Base-by-base conservation (phyloP, 2,329 filamentous ascomycete genomes). In the Colletotrichum shisoi region DNA sequence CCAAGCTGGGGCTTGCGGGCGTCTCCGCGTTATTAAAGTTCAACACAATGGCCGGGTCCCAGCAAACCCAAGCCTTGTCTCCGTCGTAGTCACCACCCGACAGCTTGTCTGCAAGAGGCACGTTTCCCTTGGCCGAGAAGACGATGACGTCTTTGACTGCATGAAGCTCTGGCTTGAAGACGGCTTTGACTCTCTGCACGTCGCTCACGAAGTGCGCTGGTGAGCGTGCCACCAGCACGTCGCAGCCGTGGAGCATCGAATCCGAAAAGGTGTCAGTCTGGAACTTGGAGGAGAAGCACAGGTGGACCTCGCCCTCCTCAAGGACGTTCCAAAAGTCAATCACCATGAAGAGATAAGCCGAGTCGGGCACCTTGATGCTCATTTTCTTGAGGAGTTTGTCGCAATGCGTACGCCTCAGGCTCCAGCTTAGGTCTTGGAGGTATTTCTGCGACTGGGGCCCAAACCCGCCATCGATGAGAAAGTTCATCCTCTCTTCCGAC, bases 61-160 rank as follows among this genome's bases (percentile, higher is more conserved):
- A 94, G 72, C 89, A 92, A 0, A 92, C 78, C 90, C 91, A 94
- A 4, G 91, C 86, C n/a, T 80, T 84, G 69, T 95, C 92, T 0
- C 92, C 92, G 70, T 94, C 91, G 69, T 93, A 94, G 72, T 94
- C 92, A 0, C 92, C 92, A 0, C 92, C 92, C 1, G 91, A 92
- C 0, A 94, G 80, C 71, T 89, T 88, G 9, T 87, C 85, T 0
- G 91, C 92, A 0, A 93, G 81, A 0, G 91, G 86, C 0, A 78
- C 79, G 31, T 83, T 74, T 0, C 91, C 91, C 67, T 84, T 85
- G 0, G 81, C 82, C 0, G 91, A 83, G 71, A 98, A 97, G 0
- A 97, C 84, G 15, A 95, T 83, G 1, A 97, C 88, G 71, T 97
- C 90, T 68, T 90, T 90, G 0, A 97, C 77, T 2, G 86, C 85